Evolutionary conservation across 1,284 basidiomycete genomes (phyloP).

Genomic region (Sporisorium sorghi): DNA sequence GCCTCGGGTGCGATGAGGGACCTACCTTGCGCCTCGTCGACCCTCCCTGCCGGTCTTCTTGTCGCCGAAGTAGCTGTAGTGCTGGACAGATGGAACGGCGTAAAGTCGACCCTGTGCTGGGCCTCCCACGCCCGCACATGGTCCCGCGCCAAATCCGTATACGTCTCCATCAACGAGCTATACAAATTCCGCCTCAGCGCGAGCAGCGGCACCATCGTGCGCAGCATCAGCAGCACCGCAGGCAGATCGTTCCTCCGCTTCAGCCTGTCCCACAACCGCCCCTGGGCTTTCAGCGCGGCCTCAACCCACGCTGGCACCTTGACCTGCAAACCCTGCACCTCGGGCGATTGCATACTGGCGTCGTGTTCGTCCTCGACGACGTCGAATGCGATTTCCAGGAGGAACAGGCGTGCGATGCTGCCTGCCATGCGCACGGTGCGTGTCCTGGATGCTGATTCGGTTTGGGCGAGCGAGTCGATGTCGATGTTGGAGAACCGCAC

Average conservation of each 20-base stretch:
- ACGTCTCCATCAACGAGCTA: constrained; percentile 23
- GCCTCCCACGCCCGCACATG: constrained; percentile 24
- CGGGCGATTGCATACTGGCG: constrained; percentile 5
- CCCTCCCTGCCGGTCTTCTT: background rate
- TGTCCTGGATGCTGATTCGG: constrained; percentile 3
- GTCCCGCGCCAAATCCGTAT: constrained; percentile 28
- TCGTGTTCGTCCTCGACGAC: constrained; percentile 9
- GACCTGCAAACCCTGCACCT: constrained; percentile 14
- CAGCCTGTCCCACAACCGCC: constrained; percentile 4
- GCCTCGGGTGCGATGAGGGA: constrained; percentile 17
- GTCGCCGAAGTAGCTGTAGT: background rate
- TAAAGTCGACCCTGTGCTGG: constrained; percentile 8
- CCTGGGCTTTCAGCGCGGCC: background rate
- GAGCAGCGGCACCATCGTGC: constrained; percentile 31
- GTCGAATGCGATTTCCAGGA: constrained; percentile 19
- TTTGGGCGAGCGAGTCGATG: constrained; percentile 12
- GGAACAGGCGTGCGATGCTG: constrained; percentile 18
- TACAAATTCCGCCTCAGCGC: constrained; percentile 28
- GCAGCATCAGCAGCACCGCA: constrained; percentile 33
- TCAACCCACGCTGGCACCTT: constrained; percentile 21
- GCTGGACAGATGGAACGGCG: constrained; percentile 18
- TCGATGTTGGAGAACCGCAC: constrained; percentile 18
- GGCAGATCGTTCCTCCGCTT: constrained; percentile 27
- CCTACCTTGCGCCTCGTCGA: constrained; percentile 11
- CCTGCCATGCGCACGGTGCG: constrained; percentile 5